phyloP scores from a whole-genome alignment of 2,329 filamentous ascomycete genomes.

The Ceratocystis cacaofunesta region DNA sequence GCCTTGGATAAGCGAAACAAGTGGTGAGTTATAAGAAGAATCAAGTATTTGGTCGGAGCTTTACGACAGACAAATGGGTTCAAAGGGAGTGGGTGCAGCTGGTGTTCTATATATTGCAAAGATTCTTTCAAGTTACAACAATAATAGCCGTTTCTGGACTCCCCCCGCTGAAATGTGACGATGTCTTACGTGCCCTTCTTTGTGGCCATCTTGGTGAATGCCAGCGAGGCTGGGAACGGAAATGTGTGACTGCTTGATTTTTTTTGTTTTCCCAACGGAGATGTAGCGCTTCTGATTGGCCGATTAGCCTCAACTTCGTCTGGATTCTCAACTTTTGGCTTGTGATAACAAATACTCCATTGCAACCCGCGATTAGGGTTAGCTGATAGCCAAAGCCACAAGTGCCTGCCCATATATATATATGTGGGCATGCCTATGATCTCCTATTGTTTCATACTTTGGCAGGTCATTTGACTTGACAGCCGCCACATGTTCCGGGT shows the following conservation, averaged over 20 bases:
- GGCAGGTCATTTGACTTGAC: neutral
- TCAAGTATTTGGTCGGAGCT: too few species aligned
- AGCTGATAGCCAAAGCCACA: neutral
- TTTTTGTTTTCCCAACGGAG: neutral
- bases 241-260: constrained; percentile 1
- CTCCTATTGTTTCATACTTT: neutral
- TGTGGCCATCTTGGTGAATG: neutral
- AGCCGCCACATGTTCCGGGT: neutral
- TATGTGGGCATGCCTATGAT: neutral
- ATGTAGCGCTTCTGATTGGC: constrained; percentile 1
- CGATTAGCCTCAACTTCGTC: neutral
- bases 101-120: neutral
- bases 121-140: neutral
- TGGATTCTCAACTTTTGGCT: neutral
- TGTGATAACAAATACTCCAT: constrained; percentile 2
- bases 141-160: too few species aligned
- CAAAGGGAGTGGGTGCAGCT: neutral
- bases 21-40: too few species aligned
- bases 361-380: neutral
- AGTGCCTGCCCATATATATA: neutral
- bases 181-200: neutral
- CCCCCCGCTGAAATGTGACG: neutral
- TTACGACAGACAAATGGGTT: too few species aligned
- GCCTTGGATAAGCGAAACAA: neutral
- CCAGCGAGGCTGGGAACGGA: neutral